Evolutionary conservation across 75 land plant genomes (phyloP).

Genomic region (Pinus albicaulis): DNA sequence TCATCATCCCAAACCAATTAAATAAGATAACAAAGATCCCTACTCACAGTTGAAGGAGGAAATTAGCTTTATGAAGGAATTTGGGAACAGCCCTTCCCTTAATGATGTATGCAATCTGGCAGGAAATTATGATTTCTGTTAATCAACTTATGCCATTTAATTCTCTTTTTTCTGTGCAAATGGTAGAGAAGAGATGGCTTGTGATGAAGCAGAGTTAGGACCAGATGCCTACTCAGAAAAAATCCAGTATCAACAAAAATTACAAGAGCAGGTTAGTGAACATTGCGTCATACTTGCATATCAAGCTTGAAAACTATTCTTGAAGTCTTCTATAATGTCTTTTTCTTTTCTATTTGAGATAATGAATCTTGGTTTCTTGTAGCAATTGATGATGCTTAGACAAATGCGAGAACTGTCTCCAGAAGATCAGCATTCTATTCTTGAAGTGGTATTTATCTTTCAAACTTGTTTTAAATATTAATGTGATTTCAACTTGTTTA

Average conservation of each 20-base stretch:
- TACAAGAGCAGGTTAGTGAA: constrained; percentile 69
- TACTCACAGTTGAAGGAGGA: no score
- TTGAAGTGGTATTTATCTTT: constrained; percentile 52
- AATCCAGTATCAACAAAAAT: constrained; percentile 48
- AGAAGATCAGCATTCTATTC: constrained; percentile 67
- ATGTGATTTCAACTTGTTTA: constrained; percentile 1
- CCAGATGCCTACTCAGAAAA: constrained; percentile 71
- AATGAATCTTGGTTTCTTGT: constrained; percentile 14
- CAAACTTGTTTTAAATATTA: background rate
- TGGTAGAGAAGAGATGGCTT: constrained; percentile 85
- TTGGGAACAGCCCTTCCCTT: background rate
- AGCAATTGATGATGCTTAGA: constrained; percentile 87
- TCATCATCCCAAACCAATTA: no score
- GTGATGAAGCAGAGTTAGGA: constrained; percentile 94
- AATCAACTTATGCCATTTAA: no score
- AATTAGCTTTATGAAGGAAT: background rate
- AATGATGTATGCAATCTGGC: background rate
- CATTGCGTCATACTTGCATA: background rate
- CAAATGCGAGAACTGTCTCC: constrained; percentile 60
- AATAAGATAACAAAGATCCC: no score
- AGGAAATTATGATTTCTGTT: background rate
- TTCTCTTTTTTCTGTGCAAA: background rate
- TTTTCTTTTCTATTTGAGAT: background rate
- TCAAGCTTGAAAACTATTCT: background rate
- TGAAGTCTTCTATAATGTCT: background rate